phyloP scores from a whole-genome alignment of 1,284 basidiomycete species.

The Sphaerobolus stellatus region DNA sequence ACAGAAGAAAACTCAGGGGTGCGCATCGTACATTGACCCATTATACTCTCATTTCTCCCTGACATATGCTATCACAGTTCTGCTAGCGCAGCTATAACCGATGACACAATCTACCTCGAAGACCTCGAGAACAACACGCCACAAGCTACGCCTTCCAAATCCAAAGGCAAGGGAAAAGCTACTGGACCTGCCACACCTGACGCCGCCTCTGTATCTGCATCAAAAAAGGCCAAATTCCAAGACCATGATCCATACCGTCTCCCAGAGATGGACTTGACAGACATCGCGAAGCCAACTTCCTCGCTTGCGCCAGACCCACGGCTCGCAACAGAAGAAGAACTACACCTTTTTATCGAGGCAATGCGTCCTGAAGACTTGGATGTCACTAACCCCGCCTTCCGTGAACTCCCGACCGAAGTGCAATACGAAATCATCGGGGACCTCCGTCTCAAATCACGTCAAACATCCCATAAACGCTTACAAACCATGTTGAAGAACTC shows the following conservation, averaged over 20 bases:
- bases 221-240: slow-evolving; percentile 59
- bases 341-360: slow-evolving; percentile 87
- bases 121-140: slow-evolving; percentile 65
- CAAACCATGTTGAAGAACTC: slow-evolving; percentile 87
- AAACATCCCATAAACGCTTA: slow-evolving; percentile 89
- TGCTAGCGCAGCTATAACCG: slow-evolving; percentile 45
- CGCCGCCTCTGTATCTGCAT: slow-evolving; percentile 47
- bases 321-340: slow-evolving; percentile 90
- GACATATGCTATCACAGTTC: slow-evolving; percentile 46
- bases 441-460: slow-evolving; percentile 87
- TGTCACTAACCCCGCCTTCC: slow-evolving; percentile 84
- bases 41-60: slow-evolving; percentile 32
- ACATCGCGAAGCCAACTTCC: slow-evolving; percentile 57
- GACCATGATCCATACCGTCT: slow-evolving; percentile 84
- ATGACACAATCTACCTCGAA: slow-evolving; percentile 81
- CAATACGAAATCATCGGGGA: slow-evolving; percentile 99
- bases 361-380: slow-evolving; percentile 94
- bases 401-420: slow-evolving; percentile 89
- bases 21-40: slow-evolving; percentile 1
- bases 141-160: slow-evolving; percentile 47
- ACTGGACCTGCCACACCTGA: slow-evolving; percentile 41
- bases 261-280: slow-evolving; percentile 69
- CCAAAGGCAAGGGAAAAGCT: slow-evolving; percentile 16
- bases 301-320: slow-evolving; percentile 76
- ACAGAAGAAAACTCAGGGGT: slow-evolving; percentile 29